Evolutionary conservation across 75 land plant genomes (phyloP).

Genomic region (Ceratopteris richardii): DNA sequence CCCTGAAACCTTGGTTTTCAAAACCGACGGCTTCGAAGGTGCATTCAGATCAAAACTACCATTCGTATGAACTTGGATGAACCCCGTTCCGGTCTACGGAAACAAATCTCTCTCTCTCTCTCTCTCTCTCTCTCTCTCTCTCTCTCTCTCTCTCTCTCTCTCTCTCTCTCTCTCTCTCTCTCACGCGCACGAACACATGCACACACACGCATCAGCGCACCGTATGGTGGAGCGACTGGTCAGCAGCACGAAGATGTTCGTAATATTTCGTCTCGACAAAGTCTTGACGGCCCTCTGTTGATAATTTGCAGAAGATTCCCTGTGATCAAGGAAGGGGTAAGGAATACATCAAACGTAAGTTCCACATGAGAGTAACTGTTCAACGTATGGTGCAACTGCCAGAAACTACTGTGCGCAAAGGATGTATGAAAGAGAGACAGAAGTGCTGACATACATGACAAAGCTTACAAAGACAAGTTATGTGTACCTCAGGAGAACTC

Average conservation of each 20-base stretch:
- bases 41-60: background rate
- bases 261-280: no score
- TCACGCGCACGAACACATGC: background rate
- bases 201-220: background rate
- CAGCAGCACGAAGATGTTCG: no score
- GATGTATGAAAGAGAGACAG: background rate
- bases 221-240: background rate
- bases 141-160: no score
- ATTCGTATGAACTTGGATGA: background rate
- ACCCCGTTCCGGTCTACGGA: background rate
- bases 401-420: background rate
- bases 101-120: background rate
- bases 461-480: no score
- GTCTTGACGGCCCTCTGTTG: no score
- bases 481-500: slow-evolving; percentile 11
- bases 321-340: no score
- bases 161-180: no score
- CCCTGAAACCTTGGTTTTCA: background rate
- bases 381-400: no score
- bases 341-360: no score
- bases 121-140: background rate
- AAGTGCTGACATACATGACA: no score
- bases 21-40: background rate
- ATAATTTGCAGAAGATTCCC: no score
- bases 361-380: no score